phyloP scores from a whole-genome alignment of 768 basidiomycete species.

The Kwoniella botswanensis region DNA sequence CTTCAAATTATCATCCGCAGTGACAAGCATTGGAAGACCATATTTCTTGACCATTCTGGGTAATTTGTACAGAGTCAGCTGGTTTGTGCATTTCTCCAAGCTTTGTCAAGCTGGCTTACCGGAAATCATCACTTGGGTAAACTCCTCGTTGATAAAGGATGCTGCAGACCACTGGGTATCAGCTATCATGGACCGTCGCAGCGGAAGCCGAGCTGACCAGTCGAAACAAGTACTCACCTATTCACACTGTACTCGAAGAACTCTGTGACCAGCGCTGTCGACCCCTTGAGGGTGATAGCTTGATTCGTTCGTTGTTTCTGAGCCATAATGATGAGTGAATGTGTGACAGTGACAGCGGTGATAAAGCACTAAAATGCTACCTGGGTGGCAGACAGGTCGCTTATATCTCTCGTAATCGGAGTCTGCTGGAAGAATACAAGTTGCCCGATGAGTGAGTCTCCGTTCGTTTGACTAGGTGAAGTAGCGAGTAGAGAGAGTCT shows the following conservation, averaged over 20 bases:
- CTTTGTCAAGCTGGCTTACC: slow-evolving; percentile 40
- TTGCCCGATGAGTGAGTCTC: no score
- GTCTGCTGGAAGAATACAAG: no score
- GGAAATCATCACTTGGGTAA: slow-evolving; percentile 95
- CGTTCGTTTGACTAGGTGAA: no score
- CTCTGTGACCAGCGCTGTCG: slow-evolving; percentile 89
- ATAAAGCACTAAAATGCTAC: neutral
- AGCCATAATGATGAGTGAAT: slow-evolving; percentile 54
- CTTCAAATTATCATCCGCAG: slow-evolving; percentile 88
- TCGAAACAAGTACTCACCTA: no score
- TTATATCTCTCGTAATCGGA: no score
- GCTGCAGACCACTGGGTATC: slow-evolving; percentile 59
- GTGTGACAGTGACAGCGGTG: no score
- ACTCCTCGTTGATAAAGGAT: slow-evolving; percentile 96
- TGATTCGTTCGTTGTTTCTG: slow-evolving; percentile 57
- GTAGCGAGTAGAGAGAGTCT: no score
- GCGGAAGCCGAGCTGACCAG: no score
- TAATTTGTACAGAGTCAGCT: no score
- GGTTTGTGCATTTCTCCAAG: no score
- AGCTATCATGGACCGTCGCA: neutral
- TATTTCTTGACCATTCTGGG: slow-evolving; percentile 93
- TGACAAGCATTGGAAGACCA: slow-evolving; percentile 91
- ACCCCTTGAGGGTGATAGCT: slow-evolving; percentile 90
- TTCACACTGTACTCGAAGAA: slow-evolving; percentile 99
- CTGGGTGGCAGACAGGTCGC: no score